Percentiles rank a stretch among this genome's conserved stretches.
phyloP scores from a whole-genome alignment of 176 grass and related monocot genomes.

The Aegilops bicornis region DNA sequence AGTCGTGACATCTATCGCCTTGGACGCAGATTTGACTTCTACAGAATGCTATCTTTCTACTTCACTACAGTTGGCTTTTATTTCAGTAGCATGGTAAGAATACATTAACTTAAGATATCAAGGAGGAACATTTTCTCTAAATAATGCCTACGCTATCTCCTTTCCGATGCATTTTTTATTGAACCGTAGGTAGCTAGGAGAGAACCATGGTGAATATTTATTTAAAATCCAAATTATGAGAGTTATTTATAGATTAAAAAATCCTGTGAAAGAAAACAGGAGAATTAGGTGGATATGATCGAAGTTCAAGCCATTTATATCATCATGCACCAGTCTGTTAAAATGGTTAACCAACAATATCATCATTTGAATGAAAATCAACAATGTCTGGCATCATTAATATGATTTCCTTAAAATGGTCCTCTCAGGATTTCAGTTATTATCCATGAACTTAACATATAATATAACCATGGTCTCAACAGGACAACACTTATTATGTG shows the following conservation, averaged over 20 bases:
- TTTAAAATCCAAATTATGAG: not conserved
- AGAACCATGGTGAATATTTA: not conserved
- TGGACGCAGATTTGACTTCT: conserved; percentile 95
- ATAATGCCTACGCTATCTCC: not conserved
- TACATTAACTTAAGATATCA: conserved; percentile 20
- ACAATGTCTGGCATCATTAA: not conserved
- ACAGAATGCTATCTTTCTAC: conserved; percentile 94
- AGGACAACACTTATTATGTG: not conserved
- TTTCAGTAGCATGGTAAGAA: conserved; percentile 98
- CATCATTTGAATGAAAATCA: not conserved
- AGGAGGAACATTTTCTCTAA: not conserved
- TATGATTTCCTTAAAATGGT: not conserved
- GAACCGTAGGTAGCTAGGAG: not conserved
- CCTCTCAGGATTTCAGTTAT: conserved; percentile 9
- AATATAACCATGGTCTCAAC: not conserved
- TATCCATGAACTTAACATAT: not conserved
- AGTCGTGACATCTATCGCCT: conserved; percentile 95
- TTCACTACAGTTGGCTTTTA: conserved; percentile 95
- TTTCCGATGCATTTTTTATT: not conserved
- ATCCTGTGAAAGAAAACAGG: not conserved
- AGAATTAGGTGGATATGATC: not conserved
- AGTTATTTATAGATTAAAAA: not conserved
- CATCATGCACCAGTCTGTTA: not conserved
- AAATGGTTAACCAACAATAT: not conserved
- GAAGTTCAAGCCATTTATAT: not conserved